phyloP scores from a whole-genome alignment of 148 eudicot species.

The Pouteria glomerata region DNA sequence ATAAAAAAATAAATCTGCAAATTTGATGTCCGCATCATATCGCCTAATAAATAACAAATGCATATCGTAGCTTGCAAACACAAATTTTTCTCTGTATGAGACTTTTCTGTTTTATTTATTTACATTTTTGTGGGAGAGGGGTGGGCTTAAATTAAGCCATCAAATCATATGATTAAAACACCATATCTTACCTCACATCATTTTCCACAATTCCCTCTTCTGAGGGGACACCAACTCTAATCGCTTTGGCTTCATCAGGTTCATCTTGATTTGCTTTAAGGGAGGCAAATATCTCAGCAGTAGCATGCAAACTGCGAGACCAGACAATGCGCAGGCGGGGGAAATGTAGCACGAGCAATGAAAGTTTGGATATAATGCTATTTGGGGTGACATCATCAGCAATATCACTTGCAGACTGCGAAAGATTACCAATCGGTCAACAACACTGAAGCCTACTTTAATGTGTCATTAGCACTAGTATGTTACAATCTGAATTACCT shows the following conservation, averaged over 20 bases:
- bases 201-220: conserved; percentile 90
- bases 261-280: conserved; percentile 94
- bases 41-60: no score
- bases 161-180: neutral
- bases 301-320: conserved; percentile 98
- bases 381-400: conserved; percentile 87
- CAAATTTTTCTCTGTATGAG: no score
- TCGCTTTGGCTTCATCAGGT: conserved; percentile 88
- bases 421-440: neutral
- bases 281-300: conserved; percentile 91
- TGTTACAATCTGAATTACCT: conserved; percentile 34
- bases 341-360: conserved; percentile 89
- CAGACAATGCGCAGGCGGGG: conserved; percentile 96
- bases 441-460: neutral
- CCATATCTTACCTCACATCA: conserved; percentile 72
- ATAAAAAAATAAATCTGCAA: no score
- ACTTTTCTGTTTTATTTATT: no score
- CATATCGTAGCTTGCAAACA: no score
- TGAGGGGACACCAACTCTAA: conserved; percentile 93
- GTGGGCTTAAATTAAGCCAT: neutral
- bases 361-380: conserved; percentile 86
- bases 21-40: no score
- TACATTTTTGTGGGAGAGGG: no score
- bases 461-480: neutral
- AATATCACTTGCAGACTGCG: conserved; percentile 90